Evolutionary conservation across 805 yeast genomes (phyloP), one percentile per base, ranked within the genome.

Genomic region (Lipomyces yamadae): DNA sequence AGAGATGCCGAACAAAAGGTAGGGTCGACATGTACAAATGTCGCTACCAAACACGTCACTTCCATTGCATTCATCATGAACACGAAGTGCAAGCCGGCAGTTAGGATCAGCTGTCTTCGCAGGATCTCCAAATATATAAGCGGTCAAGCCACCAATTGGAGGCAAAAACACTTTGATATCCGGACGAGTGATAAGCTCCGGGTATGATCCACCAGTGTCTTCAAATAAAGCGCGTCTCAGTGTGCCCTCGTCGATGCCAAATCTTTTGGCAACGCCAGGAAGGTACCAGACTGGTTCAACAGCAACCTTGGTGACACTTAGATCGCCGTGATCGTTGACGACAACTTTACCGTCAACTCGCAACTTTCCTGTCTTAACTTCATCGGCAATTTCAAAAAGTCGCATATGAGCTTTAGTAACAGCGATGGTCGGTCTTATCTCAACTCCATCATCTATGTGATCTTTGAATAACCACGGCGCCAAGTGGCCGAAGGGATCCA

Each of bases 221-320:
- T 87, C 87, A 74, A 87, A 87, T 69, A 87, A 78, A 2, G 88
- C 85, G 60, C 85, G 82, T 74, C 90, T 82, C 58, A 87, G 79
- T 59, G 84, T 84, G 18, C 74, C 76, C 73, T 87, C 91, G 39
- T 84, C 78, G 67, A 87, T 82, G 35, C 84, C 84, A 73, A 87
- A 84, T 73, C 88, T 83, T 74, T 84, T 80, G 34, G 90, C 91
- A 66, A 87, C 88, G 34, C 89, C 89, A 2, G 91, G 91, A 65
- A 87, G 79, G 72, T 85, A 83, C 90, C 91, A 87, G 52, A 87
- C 90, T 18, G 90, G 90, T 73, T 87, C 91, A 53, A 86, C 86
- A 2, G 91, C 91, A 66, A 87, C 81, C 74, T 87, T 87, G 42
- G 88, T 83, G 52, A 85, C 87, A 45, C 84, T 84, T 74, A 87